Evolutionary conservation across 345 rosid genomes (phyloP), one percentile per base, ranked within the genome.

Genomic region (Dimocarpus longan): DNA sequence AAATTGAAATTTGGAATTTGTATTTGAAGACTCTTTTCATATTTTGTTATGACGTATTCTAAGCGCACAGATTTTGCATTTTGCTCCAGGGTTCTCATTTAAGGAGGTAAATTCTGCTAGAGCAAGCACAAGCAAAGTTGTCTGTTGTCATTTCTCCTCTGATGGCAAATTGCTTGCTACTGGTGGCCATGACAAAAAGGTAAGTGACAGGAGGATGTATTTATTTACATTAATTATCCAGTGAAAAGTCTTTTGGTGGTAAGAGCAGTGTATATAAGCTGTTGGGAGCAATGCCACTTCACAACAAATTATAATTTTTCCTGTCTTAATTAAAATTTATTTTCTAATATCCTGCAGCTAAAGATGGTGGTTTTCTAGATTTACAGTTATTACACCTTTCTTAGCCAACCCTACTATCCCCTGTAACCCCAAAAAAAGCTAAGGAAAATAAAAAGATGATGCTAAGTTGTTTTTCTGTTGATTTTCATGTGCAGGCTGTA

Each of bases 101-200:
- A 83, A 80, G 26, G 96, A 90, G 83, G 85, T 94, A 71, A 89
- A 71, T 79, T 82, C 97, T 78, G 89, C 89, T 50, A 91, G 87
- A 79, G 99, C 99, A 72, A 95, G 99, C 88, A 42, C 80, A 59
- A 89, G 86, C 85, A 96, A 94, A 86, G 95, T 96, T 69, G 46
- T 83, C 52, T 91, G 91, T 80, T 96, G 98, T 80, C 97, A 96
- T 84, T 96, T 96, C 88, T 96, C 99, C 56, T 94, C 98, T 8
- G 97, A 96, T 82, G 99, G 99, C 28, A 94, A 94, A 87, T 79
- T 91, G 83, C 96, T 96, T 82, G 99, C 98, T 72, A 96, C 91
- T 82, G 97, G 97, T 39, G 99, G 99, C 77, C 98, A 93, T 84
- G 99, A 96, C 86, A 96, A 94, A 82, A 95, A 92, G 94, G 99